These are phyloP conservation scores for Boletus speciosus DNA, from an alignment of 768 basidiomycete species.

Conservation along the genomic window DNA sequence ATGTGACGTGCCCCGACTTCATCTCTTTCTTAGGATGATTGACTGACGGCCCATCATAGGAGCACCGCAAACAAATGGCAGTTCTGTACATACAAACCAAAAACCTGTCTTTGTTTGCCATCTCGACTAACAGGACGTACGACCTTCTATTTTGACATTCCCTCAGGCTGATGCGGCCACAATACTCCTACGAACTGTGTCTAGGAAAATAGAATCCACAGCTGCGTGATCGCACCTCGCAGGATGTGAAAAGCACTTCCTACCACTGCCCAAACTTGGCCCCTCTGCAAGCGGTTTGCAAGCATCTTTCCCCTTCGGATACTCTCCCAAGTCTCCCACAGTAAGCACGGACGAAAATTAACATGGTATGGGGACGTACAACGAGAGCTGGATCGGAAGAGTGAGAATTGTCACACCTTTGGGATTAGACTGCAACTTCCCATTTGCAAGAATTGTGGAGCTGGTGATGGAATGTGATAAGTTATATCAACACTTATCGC, in stretches of 20 bases:
- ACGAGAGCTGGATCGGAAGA: not conserved
- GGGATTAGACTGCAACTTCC: not conserved
- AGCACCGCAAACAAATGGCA: no score
- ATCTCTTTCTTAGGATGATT: no score
- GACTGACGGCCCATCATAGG: no score
- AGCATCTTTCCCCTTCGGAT: not conserved
- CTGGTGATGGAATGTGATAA: not conserved
- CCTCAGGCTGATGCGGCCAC: not conserved
- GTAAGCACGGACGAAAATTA: not conserved
- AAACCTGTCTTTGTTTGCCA: no score
- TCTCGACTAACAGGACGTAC: no score
- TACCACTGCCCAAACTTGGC: not conserved
- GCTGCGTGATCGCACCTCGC: not conserved
- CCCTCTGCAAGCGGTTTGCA: not conserved
- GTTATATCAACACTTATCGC: not conserved
- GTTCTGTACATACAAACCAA: no score
- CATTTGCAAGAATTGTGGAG: not conserved
- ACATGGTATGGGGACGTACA: not conserved
- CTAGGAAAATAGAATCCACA: not conserved
- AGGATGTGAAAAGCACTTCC: not conserved
- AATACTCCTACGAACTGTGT: not conserved
- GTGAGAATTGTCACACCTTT: not conserved
- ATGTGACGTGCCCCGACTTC: no score
- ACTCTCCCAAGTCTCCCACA: not conserved
- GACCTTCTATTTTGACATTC: not conserved